phyloP scores from a whole-genome alignment of 169 alveolate species.

The Plasmodium relictum region DNA sequence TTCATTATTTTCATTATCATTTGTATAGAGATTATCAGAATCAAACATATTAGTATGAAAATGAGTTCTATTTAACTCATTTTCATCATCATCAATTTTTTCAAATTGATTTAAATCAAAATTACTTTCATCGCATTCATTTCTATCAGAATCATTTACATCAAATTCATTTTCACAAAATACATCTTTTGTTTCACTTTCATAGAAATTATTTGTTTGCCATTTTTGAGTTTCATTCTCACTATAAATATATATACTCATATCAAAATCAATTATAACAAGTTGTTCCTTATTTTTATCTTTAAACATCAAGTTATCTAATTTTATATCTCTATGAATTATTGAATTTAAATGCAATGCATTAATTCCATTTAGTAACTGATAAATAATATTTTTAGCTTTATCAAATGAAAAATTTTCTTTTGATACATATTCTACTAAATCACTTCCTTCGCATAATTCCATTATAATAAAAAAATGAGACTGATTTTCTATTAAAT shows the following conservation, averaged over 20 bases:
- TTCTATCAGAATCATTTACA: neutral
- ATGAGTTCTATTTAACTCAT: neutral
- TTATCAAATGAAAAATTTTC: constrained; percentile 62
- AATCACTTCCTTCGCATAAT: constrained; percentile 71
- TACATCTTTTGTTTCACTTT: constrained; percentile 8
- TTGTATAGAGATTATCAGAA: constrained; percentile 33
- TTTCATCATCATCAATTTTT: neutral
- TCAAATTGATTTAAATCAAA: constrained; percentile 4
- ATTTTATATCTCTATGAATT: constrained; percentile 70
- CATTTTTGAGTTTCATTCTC: constrained; percentile 1
- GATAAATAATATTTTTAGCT: constrained; percentile 56
- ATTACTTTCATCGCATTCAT: constrained; percentile 1
- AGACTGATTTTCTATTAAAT: constrained; percentile 39
- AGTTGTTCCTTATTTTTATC: constrained; percentile 43
- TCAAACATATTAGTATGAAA: constrained; percentile 12
- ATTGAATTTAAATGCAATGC: constrained; percentile 49
- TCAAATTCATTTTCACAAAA: constrained; percentile 23
- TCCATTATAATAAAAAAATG: constrained; percentile 74
- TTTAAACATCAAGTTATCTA: constrained; percentile 70
- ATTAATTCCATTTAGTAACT: constrained; percentile 47
- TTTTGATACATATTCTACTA: constrained; percentile 71
- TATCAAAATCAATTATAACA: constrained; percentile 70
- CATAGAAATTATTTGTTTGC: neutral
- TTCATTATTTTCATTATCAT: constrained; percentile 16
- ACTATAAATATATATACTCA: constrained; percentile 55